phyloP scores from a whole-genome alignment of 148 eudicot genomes.

The Vaccinium macrocarpon region DNA sequence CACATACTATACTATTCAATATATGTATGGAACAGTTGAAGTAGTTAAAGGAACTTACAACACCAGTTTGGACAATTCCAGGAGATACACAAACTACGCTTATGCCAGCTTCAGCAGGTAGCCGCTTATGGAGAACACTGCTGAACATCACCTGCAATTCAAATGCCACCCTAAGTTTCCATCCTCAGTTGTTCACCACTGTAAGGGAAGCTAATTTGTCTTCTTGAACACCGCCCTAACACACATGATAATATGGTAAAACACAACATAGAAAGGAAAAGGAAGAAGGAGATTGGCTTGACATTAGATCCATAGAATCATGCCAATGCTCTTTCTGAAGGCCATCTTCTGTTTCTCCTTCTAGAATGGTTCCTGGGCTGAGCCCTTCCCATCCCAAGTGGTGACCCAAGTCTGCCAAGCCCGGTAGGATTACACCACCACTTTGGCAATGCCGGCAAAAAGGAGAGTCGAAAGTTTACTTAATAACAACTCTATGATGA shows the following conservation, averaged over 20 bases:
- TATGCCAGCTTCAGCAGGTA: conserved; percentile 89
- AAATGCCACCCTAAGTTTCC: conserved; percentile 16
- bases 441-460: background rate
- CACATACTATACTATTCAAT: background rate
- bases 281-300: background rate
- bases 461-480: background rate
- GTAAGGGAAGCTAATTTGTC: background rate
- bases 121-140: conserved; percentile 71
- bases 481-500: background rate
- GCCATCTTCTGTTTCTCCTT: background rate
- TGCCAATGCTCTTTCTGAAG: background rate
- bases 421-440: background rate
- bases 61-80: conserved; percentile 94
- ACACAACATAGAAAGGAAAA: background rate
- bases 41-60: conserved; percentile 55
- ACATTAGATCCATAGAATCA: background rate
- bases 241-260: background rate
- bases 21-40: background rate
- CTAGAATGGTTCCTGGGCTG: background rate
- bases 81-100: conserved; percentile 82
- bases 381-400: background rate
- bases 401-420: background rate
- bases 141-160: conserved; percentile 86
- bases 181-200: background rate
- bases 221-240: background rate